A percentile compares a stretch with the other conserved stretches of the same genome.
Evolutionary conservation across 495 filamentous ascomycete species (phyloP).

Genomic region (Penicillium lividum): DNA sequence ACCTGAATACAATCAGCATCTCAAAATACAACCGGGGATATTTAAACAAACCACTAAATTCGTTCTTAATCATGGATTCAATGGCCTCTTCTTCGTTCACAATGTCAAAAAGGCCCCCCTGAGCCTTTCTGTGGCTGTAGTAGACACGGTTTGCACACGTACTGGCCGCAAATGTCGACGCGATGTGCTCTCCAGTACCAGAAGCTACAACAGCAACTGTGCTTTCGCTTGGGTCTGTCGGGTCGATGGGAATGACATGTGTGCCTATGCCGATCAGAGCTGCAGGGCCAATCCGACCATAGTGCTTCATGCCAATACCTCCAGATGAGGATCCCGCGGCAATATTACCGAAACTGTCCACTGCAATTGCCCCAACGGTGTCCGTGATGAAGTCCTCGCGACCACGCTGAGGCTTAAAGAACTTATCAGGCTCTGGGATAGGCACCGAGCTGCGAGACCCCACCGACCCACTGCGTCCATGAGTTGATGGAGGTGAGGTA

Average conservation of each 20-base stretch:
- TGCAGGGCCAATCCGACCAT: constrained; percentile 85
- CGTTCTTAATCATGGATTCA: constrained; percentile 66
- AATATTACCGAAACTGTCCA: constrained; percentile 82
- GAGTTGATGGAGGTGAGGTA: neutral
- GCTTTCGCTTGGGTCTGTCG: constrained; percentile 58
- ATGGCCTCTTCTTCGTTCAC: constrained; percentile 73
- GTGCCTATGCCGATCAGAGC: constrained; percentile 91
- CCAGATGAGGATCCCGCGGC: constrained; percentile 97
- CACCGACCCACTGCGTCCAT: neutral
- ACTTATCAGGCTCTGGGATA: neutral
- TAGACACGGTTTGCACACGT: constrained; percentile 78
- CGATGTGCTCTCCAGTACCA: constrained; percentile 97
- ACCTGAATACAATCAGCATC: constrained; percentile 37
- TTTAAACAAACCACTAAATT: constrained; percentile 67
- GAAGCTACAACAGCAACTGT: constrained; percentile 80
- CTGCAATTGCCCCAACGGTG: constrained; percentile 92
- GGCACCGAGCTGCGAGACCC: neutral
- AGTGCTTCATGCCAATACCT: constrained; percentile 98
- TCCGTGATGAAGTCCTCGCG: constrained; percentile 68
- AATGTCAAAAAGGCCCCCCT: constrained; percentile 60
- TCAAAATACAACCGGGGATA: neutral
- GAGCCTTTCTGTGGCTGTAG: constrained; percentile 58
- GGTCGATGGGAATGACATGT: constrained; percentile 72
- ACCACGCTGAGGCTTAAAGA: neutral
- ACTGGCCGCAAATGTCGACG: constrained; percentile 80